phyloP scores from a whole-genome alignment of 495 filamentous ascomycete species.

The Zalerion maritima region DNA sequence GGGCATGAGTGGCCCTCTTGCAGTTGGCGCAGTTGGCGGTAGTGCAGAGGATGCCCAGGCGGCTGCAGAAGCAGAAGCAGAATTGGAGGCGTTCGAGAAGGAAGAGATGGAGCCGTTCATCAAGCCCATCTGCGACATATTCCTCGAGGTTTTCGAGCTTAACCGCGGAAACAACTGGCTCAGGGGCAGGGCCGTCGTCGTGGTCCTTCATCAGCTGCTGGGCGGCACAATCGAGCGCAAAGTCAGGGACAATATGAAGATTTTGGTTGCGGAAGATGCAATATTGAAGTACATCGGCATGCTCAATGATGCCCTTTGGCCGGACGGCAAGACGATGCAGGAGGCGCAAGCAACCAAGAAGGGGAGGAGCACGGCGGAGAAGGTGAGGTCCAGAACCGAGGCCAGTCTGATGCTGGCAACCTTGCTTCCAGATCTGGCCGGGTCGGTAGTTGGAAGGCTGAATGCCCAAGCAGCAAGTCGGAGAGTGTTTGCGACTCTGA shows the following conservation, averaged over 20 bases:
- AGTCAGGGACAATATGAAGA: slow-evolving; percentile 64
- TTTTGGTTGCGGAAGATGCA: slow-evolving; percentile 59
- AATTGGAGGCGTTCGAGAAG: slow-evolving; percentile 85
- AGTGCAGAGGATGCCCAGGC: slow-evolving; percentile 52
- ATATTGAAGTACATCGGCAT: slow-evolving; percentile 60
- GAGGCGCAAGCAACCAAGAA: slow-evolving; percentile 27
- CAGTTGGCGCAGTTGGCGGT: slow-evolving; percentile 28
- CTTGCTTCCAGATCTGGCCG: slow-evolving; percentile 67
- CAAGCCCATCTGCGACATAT: slow-evolving; percentile 95
- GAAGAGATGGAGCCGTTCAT: slow-evolving; percentile 87
- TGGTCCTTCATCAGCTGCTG: slow-evolving; percentile 63
- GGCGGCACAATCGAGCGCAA: slow-evolving; percentile 97
- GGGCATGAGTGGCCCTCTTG: slow-evolving; percentile 38
- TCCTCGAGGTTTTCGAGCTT: slow-evolving; percentile 89
- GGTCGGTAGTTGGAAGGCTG: slow-evolving; percentile 66
- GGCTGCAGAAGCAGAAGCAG: slow-evolving; percentile 82
- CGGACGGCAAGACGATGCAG: slow-evolving; percentile 42
- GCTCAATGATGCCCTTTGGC: slow-evolving; percentile 66
- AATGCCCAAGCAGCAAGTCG: slow-evolving; percentile 76
- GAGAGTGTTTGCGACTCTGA: slow-evolving; percentile 67
- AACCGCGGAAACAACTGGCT: slow-evolving; percentile 91
- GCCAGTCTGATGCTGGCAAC: slow-evolving; percentile 69
- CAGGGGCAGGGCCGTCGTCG: slow-evolving; percentile 85
- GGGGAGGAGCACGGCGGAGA: slow-evolving; percentile 49
- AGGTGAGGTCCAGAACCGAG: slow-evolving; percentile 54